Percentiles rank a stretch among this genome's conserved stretches.
phyloP scores from a whole-genome alignment of 345 rosid genomes.

The Eucalyptus coolabah region DNA sequence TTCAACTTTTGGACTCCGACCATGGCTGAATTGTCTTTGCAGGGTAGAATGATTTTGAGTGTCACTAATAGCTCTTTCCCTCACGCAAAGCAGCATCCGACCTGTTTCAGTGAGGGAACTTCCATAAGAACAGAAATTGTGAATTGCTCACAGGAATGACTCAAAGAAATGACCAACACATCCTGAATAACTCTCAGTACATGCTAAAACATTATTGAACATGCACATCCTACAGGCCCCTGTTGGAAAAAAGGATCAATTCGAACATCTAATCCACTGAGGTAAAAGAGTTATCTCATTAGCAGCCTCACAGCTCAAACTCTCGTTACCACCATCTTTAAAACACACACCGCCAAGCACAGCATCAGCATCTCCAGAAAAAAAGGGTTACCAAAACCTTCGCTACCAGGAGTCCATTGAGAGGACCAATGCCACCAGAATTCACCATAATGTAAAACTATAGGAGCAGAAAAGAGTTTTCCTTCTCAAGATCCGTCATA shows the following conservation, averaged over 20 bases:
- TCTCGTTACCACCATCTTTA: neutral
- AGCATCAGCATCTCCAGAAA: neutral
- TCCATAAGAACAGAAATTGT: neutral
- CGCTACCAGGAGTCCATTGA: neutral
- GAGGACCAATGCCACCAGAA: neutral
- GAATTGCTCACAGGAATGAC: neutral
- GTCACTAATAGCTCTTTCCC: constrained; percentile 53
- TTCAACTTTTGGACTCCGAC: constrained; percentile 43
- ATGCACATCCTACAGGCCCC: neutral
- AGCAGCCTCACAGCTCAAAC: neutral
- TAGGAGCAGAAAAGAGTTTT: neutral
- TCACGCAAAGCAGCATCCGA: constrained; percentile 64
- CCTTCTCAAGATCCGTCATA: neutral
- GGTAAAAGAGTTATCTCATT: neutral
- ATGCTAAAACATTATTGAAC: neutral
- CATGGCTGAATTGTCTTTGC: constrained; percentile 66
- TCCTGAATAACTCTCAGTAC: neutral
- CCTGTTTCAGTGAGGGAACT: constrained; percentile 14
- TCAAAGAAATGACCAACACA: neutral
- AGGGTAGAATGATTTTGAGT: constrained; percentile 45
- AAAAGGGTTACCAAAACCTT: neutral
- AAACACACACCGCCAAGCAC: neutral
- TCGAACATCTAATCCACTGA: neutral
- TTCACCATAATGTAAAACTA: neutral
- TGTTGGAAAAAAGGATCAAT: neutral